A percentile compares a stretch with the other conserved stretches of the same genome.
phyloP scores from a whole-genome alignment of 345 rosid species.

The Eucalyptus pumila region DNA sequence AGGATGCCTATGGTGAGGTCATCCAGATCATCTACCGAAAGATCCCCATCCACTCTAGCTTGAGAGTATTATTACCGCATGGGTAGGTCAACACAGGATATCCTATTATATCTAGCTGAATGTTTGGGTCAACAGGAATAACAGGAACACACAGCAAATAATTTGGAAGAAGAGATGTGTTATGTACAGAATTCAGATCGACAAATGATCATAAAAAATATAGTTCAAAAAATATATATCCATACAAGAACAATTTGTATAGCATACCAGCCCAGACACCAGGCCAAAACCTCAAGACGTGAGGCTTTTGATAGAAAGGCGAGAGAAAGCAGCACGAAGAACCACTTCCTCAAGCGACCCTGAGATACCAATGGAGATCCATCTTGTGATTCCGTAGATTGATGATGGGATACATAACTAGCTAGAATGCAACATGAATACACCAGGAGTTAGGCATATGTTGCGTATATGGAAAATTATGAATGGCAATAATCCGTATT shows the following conservation, averaged over 20 bases:
- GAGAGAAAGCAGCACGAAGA: conserved; percentile 61
- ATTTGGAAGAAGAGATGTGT: background rate
- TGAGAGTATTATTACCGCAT: background rate
- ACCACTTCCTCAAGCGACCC: conserved; percentile 83
- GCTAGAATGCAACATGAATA: conserved; percentile 23
- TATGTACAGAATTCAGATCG: background rate
- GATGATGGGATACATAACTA: conserved; percentile 82
- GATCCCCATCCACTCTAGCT: background rate
- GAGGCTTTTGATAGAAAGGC: conserved; percentile 67
- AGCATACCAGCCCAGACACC: conserved; percentile 87
- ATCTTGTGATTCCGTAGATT: conserved; percentile 82
- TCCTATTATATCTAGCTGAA: background rate
- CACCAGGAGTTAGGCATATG: background rate
- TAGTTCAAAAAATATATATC: background rate
- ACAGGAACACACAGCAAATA: background rate
- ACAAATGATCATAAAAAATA: background rate
- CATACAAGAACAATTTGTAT: background rate
- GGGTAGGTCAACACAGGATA: background rate
- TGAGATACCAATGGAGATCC: conserved; percentile 95
- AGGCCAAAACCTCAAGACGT: conserved; percentile 52
- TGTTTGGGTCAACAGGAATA: background rate
- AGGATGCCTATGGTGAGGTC: background rate
- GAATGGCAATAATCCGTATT: background rate
- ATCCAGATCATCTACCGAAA: background rate
- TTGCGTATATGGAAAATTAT: background rate